Base-by-base conservation (phyloP, 169 alveolate genomes). In the Cyclospora cayetanensis region DNA sequence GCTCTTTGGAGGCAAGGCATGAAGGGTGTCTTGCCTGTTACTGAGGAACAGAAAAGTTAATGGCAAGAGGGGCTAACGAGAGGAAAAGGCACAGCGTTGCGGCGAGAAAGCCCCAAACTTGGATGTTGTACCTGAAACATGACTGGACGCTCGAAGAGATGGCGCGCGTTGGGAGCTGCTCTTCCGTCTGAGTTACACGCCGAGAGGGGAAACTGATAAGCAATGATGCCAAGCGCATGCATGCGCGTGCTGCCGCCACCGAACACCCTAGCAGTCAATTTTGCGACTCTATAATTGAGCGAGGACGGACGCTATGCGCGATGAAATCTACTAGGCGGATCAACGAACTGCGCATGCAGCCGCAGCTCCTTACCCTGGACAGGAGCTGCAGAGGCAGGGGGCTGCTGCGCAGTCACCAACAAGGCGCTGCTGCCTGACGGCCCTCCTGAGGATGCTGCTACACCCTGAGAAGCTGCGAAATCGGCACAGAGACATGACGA, bases 111-210 rank as follows among this genome's bases (percentile, higher is more conserved):
- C 0, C 63, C 22, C n/a, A 41, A 20, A 25, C 39, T 20, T 18
- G 15, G 42, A n/a, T 11, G 7, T 46, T 65, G 11, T 34, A 76
- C 86, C 63, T 76, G 86, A 31, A 76, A 76, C 86, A 76, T 76
- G 55, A 76, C 86, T 22, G 86, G 86, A 39, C 86, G 86, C 41
- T 76, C 86, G 31, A 76, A 76, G 66, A 76, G 86, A 46, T 76
- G 86, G 66, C 86, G 86, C n/a, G 86, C 86, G 65, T 76, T 76
- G 41, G 86, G 86, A 42, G 65, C 86, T 7, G 43, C 86, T 50
- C 86, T 39, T 31, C 65, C 63, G 34, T 76, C 86, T 76, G 86
- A 7, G 55, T n/a, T n/a, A n/a, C n/a, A n/a, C n/a, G n/a, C n/a
- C n/a, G n/a, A n/a, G n/a, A n/a, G n/a, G n/a, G n/a, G n/a, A n/a